These are phyloP conservation scores for Perilla frutescens DNA, from an alignment of 257 asterid genomes.

Conservation along the genomic window DNA sequence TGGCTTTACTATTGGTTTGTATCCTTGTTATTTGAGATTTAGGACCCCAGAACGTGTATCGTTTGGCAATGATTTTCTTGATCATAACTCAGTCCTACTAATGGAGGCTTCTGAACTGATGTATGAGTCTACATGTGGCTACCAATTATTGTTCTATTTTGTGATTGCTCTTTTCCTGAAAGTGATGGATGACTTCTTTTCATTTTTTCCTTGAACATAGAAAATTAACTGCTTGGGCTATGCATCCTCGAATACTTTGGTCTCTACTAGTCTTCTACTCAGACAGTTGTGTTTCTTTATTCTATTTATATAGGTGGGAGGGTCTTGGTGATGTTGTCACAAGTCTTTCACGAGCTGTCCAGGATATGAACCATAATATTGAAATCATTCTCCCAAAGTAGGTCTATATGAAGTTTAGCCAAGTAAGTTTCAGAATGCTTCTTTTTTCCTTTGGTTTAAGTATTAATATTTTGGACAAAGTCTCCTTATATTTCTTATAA, in stretches of 20 bases:
- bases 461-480: constrained; percentile 31
- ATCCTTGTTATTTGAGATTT: neutral
- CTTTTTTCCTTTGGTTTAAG: constrained; percentile 45
- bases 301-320: constrained; percentile 78
- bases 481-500: constrained; percentile 31
- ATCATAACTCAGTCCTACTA: constrained; percentile 18
- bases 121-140: constrained; percentile 1
- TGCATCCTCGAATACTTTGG: constrained; percentile 26
- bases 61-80: constrained; percentile 1
- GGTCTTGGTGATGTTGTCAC: constrained; percentile 99
- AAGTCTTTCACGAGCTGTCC: constrained; percentile 97
- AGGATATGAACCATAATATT: constrained; percentile 90
- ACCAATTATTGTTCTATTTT: constrained; percentile 25
- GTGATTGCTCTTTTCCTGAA: constrained; percentile 19
- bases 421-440: constrained; percentile 54
- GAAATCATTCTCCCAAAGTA: constrained; percentile 92
- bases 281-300: constrained; percentile 6
- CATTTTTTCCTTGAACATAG: constrained; percentile 10
- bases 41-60: neutral
- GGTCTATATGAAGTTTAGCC: constrained; percentile 72
- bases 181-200: neutral
- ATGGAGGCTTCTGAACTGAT: constrained; percentile 1
- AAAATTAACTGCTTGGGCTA: constrained; percentile 5
- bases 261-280: constrained; percentile 23
- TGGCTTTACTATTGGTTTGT: neutral